These are phyloP conservation scores for Tricholoma saponaceum DNA, from an alignment of 768 basidiomycete species.

Conservation along the genomic window DNA sequence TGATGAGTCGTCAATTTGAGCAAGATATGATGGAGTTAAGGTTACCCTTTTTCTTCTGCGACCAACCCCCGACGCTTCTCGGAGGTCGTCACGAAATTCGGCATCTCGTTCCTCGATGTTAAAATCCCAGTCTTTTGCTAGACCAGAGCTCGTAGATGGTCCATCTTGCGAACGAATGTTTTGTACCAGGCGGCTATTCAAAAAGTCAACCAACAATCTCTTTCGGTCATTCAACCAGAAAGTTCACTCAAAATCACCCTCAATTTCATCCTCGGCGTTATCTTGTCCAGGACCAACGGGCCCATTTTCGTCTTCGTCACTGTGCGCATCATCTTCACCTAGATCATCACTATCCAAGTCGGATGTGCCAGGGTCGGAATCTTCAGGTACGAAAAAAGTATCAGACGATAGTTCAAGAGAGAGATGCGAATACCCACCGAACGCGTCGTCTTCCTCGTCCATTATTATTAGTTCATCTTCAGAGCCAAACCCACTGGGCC, in stretches of 20 bases:
- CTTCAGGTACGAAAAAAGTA: background rate
- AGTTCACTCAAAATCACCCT: slow-evolving; percentile 58
- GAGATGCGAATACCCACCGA: background rate
- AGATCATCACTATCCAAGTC: slow-evolving; percentile 8
- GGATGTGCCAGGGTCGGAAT: slow-evolving; percentile 5
- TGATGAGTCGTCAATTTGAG: too few species aligned
- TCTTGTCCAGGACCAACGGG: slow-evolving; percentile 17
- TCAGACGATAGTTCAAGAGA: background rate
- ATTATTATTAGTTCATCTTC: background rate
- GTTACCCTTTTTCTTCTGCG: slow-evolving; percentile 41
- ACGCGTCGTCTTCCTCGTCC: background rate
- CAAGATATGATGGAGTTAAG: too few species aligned
- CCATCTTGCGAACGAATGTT: slow-evolving; percentile 56
- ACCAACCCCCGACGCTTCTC: slow-evolving; percentile 72
- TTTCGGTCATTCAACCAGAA: background rate
- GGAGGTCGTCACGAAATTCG: slow-evolving; percentile 70
- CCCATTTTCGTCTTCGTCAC: slow-evolving; percentile 14
- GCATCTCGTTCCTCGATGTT: slow-evolving; percentile 63
- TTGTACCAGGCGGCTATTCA: slow-evolving; percentile 58
- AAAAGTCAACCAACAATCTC: background rate
- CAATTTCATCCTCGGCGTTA: slow-evolving; percentile 44
- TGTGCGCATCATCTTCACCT: slow-evolving; percentile 7
- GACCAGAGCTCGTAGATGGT: slow-evolving; percentile 32
- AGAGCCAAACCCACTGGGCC: background rate
- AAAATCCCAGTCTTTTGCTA: slow-evolving; percentile 73